A percentile compares a stretch with the other conserved stretches of the same genome.
Conservation (phyloP, 1,284 basidiomycete species). For the Vanrija sp. region DNA sequence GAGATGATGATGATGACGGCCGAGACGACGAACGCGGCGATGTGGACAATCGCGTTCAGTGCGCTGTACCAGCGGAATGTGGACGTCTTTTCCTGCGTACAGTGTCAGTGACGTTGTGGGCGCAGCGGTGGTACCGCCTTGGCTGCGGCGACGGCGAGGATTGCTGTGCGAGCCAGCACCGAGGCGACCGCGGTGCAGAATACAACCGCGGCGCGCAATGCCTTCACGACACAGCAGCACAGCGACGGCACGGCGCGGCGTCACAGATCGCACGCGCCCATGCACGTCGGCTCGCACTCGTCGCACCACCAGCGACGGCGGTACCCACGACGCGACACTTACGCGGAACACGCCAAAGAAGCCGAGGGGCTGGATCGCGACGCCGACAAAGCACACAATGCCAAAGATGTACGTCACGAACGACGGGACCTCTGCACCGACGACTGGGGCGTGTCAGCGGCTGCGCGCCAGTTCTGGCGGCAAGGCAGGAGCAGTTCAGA, state of each 20-base stretch:
- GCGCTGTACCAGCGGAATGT: slow-evolving; percentile 71
- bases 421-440: slow-evolving; percentile 72
- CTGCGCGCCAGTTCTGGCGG: too few relatives aligned
- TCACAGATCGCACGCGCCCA: too few relatives aligned
- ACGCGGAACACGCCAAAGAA: slow-evolving; percentile 75
- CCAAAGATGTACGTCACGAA: slow-evolving; percentile 71
- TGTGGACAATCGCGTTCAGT: slow-evolving; percentile 59
- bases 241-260: too few relatives aligned
- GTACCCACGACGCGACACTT: slow-evolving; percentile 29
- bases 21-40: slow-evolving; percentile 67
- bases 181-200: too few relatives aligned
- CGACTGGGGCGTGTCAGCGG: slow-evolving; percentile 56
- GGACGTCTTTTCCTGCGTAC: slow-evolving; percentile 65
- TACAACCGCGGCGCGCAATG: too few relatives aligned
- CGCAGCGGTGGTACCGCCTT: neutral
- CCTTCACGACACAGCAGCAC: too few relatives aligned
- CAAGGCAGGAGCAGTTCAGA: too few relatives aligned
- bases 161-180: neutral
- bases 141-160: neutral
- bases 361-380: slow-evolving; percentile 69
- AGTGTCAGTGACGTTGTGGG: slow-evolving; percentile 2
- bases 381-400: slow-evolving; percentile 66
- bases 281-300: too few relatives aligned
- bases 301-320: too few relatives aligned
- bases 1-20: slow-evolving; percentile 75